A percentile compares a stretch with the other conserved stretches of the same genome.
Evolutionary conservation across 1,284 basidiomycete genomes (phyloP).

Genomic region (Sanghuangporus baumii): DNA sequence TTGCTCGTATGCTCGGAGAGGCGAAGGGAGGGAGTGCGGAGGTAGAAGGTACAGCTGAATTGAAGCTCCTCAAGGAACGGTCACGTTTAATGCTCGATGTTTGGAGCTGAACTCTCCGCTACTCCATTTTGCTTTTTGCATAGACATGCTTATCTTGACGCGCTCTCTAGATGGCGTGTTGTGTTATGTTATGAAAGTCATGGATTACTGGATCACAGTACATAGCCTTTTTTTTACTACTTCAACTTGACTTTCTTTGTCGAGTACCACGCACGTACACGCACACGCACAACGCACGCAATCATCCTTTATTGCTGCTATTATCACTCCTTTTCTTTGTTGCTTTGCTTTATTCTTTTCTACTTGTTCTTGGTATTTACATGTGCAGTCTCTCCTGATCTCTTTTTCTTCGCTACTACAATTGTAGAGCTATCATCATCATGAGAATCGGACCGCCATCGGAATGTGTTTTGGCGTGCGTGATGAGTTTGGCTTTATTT

Average conservation of each 20-base stretch:
- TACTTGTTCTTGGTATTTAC: neutral
- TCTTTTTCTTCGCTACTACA: neutral
- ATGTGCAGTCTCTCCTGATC: neutral
- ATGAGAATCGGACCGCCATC: neutral
- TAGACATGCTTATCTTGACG: neutral
- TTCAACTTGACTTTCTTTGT: neutral
- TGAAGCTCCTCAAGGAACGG: slow-evolving; percentile 92
- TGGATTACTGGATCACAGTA: neutral
- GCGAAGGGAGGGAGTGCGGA: slow-evolving; percentile 85
- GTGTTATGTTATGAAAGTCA: neutral
- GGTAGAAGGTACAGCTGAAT: slow-evolving; percentile 84
- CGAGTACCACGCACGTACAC: neutral
- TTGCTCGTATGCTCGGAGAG: slow-evolving; percentile 85
- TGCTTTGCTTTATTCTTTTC: neutral
- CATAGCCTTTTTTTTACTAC: neutral
- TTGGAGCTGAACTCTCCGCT: slow-evolving; percentile 53
- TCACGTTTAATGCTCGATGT: slow-evolving; percentile 78
- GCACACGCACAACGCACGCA: neutral
- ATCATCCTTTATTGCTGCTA: neutral
- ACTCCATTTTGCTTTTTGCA: neutral
- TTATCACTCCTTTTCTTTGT: neutral
- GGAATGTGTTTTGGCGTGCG: neutral
- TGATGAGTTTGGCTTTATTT: neutral
- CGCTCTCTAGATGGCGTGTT: neutral
- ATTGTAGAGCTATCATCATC: neutral